phyloP scores from a whole-genome alignment of 202 grass and related monocot species.

The Cymbopogon flexuosus region DNA sequence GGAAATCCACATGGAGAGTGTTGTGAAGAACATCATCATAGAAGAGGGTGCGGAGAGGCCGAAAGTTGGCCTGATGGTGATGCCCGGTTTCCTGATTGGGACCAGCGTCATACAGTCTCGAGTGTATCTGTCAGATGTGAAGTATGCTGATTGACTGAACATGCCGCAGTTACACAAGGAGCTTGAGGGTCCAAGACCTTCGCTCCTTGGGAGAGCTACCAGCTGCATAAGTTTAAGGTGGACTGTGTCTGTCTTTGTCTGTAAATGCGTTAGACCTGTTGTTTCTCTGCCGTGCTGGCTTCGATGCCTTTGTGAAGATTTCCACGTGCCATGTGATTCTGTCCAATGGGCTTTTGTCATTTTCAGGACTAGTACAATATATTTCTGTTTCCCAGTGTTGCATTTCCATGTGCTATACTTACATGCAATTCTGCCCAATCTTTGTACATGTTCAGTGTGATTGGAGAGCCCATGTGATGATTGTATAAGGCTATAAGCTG shows the following conservation, averaged over 20 bases:
- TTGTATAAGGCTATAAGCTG: not conserved
- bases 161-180: not conserved
- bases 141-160: not conserved
- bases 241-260: not conserved
- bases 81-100: constrained; percentile 87
- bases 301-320: not conserved
- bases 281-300: not conserved
- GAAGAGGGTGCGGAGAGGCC: constrained; percentile 53
- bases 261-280: not conserved
- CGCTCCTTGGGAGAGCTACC: not conserved
- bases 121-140: not conserved
- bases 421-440: not conserved
- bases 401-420: not conserved
- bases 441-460: not conserved
- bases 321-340: not conserved
- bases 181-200: not conserved
- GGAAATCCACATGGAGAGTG: constrained; percentile 90
- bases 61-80: constrained; percentile 87
- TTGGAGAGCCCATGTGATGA: not conserved
- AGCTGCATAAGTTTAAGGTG: not conserved
- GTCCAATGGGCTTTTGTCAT: not conserved
- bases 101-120: not conserved
- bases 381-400: not conserved
- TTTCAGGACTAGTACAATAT: too few relatives aligned
- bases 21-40: constrained; percentile 57